Percentiles rank a stretch among this genome's conserved stretches.
Evolutionary conservation across 2,329 filamentous ascomycete species (phyloP).

Genomic region (Cladosporium cucumerinum): DNA sequence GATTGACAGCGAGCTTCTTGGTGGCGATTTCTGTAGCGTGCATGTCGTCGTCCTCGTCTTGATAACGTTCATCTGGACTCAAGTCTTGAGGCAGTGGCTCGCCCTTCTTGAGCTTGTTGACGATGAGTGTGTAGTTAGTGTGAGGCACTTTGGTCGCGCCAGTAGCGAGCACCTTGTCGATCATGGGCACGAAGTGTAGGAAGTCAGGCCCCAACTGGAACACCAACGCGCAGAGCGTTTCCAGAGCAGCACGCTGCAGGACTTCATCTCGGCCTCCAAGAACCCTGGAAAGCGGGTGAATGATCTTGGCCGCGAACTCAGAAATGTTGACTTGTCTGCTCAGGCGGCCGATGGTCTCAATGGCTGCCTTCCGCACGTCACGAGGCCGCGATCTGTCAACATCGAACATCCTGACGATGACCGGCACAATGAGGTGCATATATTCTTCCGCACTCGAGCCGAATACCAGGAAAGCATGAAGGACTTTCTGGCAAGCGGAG

Average conservation of each 20-base stretch:
- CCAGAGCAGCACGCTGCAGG: conserved; percentile 77
- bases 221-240: conserved; percentile 91
- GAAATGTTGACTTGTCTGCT: conserved; percentile 96
- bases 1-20: conserved; percentile 95
- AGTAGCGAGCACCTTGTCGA: conserved; percentile 70
- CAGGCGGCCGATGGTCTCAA: conserved; percentile 90
- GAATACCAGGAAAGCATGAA: conserved; percentile 94
- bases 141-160: conserved; percentile 78
- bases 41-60: conserved; percentile 67
- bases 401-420: conserved; percentile 92
- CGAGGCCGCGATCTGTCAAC: conserved; percentile 52
- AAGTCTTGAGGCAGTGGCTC: conserved; percentile 94
- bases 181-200: conserved; percentile 85
- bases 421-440: conserved; percentile 97
- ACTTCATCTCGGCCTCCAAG: conserved; percentile 69
- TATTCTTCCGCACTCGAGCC: conserved; percentile 95
- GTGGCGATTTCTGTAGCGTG: conserved; percentile 78
- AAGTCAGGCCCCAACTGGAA: conserved; percentile 96
- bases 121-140: conserved; percentile 85
- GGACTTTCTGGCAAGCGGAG: conserved; percentile 56
- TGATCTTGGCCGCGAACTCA: conserved; percentile 93
- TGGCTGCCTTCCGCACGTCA: conserved; percentile 79
- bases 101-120: conserved; percentile 89
- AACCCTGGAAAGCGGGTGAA: conserved; percentile 85
- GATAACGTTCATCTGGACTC: conserved; percentile 77